Conservation (phyloP, 78 protist species). For the Guillardia theta region DNA sequence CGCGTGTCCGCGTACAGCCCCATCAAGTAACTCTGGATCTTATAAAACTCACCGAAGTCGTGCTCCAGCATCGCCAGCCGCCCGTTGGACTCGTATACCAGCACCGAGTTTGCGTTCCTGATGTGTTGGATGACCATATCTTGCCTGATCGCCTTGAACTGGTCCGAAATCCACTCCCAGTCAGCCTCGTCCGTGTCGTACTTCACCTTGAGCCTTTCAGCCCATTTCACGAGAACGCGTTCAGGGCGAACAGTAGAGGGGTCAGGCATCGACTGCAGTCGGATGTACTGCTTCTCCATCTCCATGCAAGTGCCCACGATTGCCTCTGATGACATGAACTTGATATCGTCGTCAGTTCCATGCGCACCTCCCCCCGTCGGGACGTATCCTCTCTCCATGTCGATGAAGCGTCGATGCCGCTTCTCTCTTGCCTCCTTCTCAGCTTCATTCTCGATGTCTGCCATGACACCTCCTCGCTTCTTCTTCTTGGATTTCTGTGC, state of each 20-base stretch:
- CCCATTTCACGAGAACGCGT: slow-evolving; percentile 20
- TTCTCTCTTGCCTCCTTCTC: not conserved
- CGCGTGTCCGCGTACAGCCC: not conserved
- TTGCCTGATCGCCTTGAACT: not conserved
- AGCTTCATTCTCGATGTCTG: not conserved
- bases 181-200: not conserved
- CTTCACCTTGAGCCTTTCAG: slow-evolving; percentile 7
- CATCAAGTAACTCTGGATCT: not conserved
- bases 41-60: not conserved
- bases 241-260: not conserved
- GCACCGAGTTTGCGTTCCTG: not conserved
- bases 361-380: not conserved
- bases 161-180: slow-evolving; percentile 37
- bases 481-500: not conserved
- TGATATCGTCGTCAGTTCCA: not conserved
- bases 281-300: slow-evolving; percentile 9
- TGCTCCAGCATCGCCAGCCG: not conserved
- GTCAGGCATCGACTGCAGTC: slow-evolving; percentile 34
- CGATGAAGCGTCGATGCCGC: not conserved
- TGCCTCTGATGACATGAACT: slow-evolving; percentile 20
- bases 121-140: slow-evolving; percentile 7
- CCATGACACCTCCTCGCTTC: not conserved
- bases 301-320: slow-evolving; percentile 8
- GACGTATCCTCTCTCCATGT: not conserved
- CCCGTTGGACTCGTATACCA: not conserved